A percentile compares a stretch with the other conserved stretches of the same genome.
Conservation (phyloP, 2,329 filamentous ascomycete species). For the Diplodia mutila region DNA sequence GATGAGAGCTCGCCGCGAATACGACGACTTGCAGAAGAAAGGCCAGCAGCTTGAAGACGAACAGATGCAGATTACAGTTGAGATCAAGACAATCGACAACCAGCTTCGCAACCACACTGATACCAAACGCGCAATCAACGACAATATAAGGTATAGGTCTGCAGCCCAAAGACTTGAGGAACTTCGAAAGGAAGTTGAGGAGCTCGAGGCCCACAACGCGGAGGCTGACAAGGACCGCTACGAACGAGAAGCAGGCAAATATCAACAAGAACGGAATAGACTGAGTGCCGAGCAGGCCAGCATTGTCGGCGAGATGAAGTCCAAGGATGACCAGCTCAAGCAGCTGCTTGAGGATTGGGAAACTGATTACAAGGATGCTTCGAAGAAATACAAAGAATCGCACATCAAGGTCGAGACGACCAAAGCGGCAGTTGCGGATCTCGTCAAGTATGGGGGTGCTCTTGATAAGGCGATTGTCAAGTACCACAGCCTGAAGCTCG, state of each 20-base stretch:
- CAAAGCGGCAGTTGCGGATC: slow-evolving; percentile 88
- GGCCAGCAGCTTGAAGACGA: slow-evolving; percentile 70
- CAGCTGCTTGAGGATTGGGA: slow-evolving; percentile 79
- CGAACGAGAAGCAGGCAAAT: slow-evolving; percentile 67
- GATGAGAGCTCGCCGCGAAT: slow-evolving; percentile 68
- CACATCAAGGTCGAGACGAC: slow-evolving; percentile 91
- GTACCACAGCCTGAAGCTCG: slow-evolving; percentile 96
- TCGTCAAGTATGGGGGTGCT: slow-evolving; percentile 79
- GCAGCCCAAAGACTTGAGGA: slow-evolving; percentile 69
- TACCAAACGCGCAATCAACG: slow-evolving; percentile 82
- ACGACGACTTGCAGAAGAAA: slow-evolving; percentile 68
- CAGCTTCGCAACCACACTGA: slow-evolving; percentile 78
- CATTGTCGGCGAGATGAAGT: slow-evolving; percentile 77
- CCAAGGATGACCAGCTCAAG: slow-evolving; percentile 79
- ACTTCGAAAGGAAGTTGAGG: slow-evolving; percentile 70
- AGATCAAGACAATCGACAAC: slow-evolving; percentile 77
- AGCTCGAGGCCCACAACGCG: slow-evolving; percentile 78
- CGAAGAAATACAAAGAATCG: slow-evolving; percentile 77
- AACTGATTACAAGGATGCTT: slow-evolving; percentile 83
- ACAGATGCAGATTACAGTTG: slow-evolving; percentile 66
- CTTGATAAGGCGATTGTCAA: slow-evolving; percentile 97
- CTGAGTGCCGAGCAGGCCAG: slow-evolving; percentile 73
- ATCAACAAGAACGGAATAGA: slow-evolving; percentile 69
- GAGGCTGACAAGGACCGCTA: slow-evolving; percentile 80
- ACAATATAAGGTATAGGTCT: slow-evolving; percentile 86